These are phyloP conservation scores for Combretum micranthum DNA, from an alignment of 345 rosid species.

Conservation along the genomic window DNA sequence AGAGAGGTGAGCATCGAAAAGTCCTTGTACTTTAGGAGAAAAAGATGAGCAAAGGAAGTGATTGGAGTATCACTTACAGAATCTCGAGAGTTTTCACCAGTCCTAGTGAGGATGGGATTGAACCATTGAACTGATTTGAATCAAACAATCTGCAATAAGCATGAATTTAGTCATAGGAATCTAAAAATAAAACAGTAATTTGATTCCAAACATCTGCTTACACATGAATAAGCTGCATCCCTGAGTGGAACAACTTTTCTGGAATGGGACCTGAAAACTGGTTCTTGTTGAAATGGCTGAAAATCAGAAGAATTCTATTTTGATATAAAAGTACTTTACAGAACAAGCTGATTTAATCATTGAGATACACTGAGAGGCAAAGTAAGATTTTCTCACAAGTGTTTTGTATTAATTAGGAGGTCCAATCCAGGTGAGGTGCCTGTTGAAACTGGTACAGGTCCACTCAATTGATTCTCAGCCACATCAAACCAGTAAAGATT, in stretches of 20 bases:
- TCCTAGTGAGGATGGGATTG: conserved; percentile 65
- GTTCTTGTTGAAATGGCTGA: conserved; percentile 96
- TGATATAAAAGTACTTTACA: neutral
- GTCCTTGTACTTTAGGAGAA: neutral
- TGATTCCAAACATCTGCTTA: conserved; percentile 28
- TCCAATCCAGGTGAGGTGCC: conserved; percentile 62
- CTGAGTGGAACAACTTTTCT: conserved; percentile 56
- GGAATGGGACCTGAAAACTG: conserved; percentile 87
- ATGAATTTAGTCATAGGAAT: conserved; percentile 1
- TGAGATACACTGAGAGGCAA: neutral
- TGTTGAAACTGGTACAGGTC: conserved; percentile 69
- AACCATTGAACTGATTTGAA: conserved; percentile 68
- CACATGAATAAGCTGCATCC: conserved; percentile 84
- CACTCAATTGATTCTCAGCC: conserved; percentile 82
- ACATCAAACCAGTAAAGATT: conserved; percentile 88
- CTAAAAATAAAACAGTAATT: neutral
- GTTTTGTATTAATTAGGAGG: conserved; percentile 69
- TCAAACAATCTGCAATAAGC: conserved; percentile 58
- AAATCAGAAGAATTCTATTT: conserved; percentile 5
- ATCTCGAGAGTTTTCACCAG: conserved; percentile 79
- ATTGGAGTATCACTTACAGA: conserved; percentile 62
- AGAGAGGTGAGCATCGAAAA: neutral
- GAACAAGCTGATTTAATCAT: neutral
- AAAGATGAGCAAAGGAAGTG: neutral
- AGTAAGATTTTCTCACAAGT: conserved; percentile 60